Evolutionary conservation across 2,329 filamentous ascomycete genomes (phyloP), one percentile per base, ranked within the genome.

Genomic region (Phialemonium atrogriseum): DNA sequence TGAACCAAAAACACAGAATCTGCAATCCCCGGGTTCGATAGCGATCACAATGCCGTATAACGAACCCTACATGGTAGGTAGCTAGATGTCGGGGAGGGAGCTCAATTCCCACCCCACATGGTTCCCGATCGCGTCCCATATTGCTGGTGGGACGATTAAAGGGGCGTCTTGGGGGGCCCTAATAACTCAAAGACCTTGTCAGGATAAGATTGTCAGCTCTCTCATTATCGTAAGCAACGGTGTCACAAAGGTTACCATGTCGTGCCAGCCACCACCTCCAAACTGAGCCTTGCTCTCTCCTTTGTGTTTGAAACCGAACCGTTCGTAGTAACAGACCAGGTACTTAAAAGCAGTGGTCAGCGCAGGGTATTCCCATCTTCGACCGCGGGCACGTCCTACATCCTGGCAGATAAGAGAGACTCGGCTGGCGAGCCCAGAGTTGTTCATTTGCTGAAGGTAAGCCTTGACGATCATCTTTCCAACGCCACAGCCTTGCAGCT

Each of bases 361-460:
- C 24, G 30, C 18, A 35, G 30, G 26, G 19, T 4, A 5, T 10
- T 24, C 18, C 17, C 34, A 30, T 18, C 20, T 12, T 27, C 29
- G 27, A 34, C 16, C 10, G 11, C 26, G 16, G 33, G 35, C 24
- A 20, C 6, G 13, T 29, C 65, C 53, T 50, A 76, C 70, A 38
- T 86, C 78, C 50, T 85, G 79, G 32, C 84, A 81, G 45, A 94
- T 77, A 24, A 94, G 63, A 1, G 82, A 78, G 41, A 91, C 70
- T 21, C 80, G 70, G 45, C 87, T 77, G 4, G 77, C 83, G 28
- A 84, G 68, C 2, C 69, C 77, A 2, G 80, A 73, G 38, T 75
- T 72, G 48, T 75, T 77, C 58, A 91, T 80, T 32, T 84, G 73
- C 51, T 88, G 79, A 34, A 88, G 67, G 49, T 87, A 94, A 4